Evolutionary conservation across 2,329 filamentous ascomycete species (phyloP).

Genomic region (Westerdykella sp.): DNA sequence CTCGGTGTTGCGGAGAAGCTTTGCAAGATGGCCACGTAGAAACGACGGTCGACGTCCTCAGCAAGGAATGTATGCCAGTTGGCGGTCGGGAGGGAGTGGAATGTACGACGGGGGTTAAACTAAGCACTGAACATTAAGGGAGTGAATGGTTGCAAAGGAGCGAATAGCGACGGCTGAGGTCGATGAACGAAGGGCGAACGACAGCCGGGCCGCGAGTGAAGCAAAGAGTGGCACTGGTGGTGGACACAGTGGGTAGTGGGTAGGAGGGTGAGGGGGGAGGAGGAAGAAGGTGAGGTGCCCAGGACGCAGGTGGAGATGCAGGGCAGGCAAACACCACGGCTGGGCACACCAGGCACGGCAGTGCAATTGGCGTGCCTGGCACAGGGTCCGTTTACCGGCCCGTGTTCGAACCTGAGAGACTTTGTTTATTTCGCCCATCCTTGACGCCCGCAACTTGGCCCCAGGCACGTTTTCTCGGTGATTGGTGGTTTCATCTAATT

Average conservation of each 20-base stretch:
- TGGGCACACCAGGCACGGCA: conserved; percentile 3
- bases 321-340: conserved; percentile 2
- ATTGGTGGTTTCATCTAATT: conserved; percentile 26
- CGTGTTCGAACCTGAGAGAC: conserved; percentile 8
- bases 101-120: conserved; percentile 15
- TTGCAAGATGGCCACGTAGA: too few relatives aligned
- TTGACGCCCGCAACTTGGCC: conserved; percentile 5
- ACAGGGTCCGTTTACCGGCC: conserved; percentile 3
- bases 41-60: background rate
- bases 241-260: conserved; percentile 13
- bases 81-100: conserved; percentile 17
- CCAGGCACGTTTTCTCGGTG: conserved; percentile 21
- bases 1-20: conserved; percentile 1
- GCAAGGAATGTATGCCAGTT: conserved; percentile 25
- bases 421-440: conserved; percentile 12
- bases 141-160: conserved; percentile 29
- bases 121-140: conserved; percentile 29
- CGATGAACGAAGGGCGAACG: conserved; percentile 36
- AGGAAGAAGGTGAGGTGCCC: background rate
- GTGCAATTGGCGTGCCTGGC: conserved; percentile 8
- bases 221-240: conserved; percentile 7
- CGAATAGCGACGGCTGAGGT: conserved; percentile 32
- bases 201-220: conserved; percentile 34
- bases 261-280: conserved; percentile 8
- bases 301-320: conserved; percentile 8